Base-by-base conservation (phyloP, 2,329 filamentous ascomycete species). In the Ophiostoma pallidulum region DNA sequence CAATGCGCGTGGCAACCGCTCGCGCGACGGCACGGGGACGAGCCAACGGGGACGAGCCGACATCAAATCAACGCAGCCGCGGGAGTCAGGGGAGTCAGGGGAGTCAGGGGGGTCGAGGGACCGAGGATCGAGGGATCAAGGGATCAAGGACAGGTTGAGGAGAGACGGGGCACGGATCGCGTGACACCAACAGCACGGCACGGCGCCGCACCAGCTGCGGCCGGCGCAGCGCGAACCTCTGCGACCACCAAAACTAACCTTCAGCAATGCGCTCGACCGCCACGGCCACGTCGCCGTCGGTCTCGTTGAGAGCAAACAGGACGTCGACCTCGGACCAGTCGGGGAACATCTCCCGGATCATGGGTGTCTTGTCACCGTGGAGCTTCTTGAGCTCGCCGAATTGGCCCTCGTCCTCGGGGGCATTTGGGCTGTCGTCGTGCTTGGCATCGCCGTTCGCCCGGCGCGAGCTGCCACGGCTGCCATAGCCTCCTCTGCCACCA, bases 261-360 rank as follows among this genome's bases (percentile, higher is more conserved):
- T 90, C 83, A 59, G 82, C 80, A 65, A 92, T 91, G 66, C 82
- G 81, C 60, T 84, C 81, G 62, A 86, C 84, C 56, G 85, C 80
- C 58, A 78, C 69, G 58, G 84, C 77, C 60, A 88, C 73, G 66
- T 92, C 85, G 59, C 86, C 86, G 59, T 86, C 78, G 48, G 83
- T 84, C 72, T 98, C 92, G 66, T 94, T 81, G 51, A 98, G 75
- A 53, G 90, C 90, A 65, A 92, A 92, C 55, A 97, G 80, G 54
- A 97, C 80, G 66, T 97, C 91, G 66, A 90, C 87, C 62, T 95
- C 87, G 58, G 89, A 91, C 92, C 91, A 97, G 67, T 89, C 84
- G 51, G 87, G 81, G 72, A 95, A 96, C 71, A 97, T 82, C 66
- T 95, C 90, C 71, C 87, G 89, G 64, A 98, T 81, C 60, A 83